These are phyloP conservation scores for Candida insectorum DNA, from an alignment of 805 yeast species.

Conservation along the genomic window DNA sequence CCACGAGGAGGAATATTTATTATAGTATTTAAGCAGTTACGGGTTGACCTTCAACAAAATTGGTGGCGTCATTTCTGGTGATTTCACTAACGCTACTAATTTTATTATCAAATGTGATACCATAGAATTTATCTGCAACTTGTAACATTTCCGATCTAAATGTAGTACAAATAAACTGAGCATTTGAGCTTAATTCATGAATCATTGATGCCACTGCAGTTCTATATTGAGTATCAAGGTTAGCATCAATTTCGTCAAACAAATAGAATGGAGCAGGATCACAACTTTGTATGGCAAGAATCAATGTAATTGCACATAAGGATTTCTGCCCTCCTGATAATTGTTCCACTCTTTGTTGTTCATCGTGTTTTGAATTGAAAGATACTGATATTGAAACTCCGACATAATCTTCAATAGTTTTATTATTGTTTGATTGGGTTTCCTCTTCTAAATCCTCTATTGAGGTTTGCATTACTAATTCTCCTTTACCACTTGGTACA, in stretches of 20 bases:
- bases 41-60: slow-evolving; percentile 73
- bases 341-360: slow-evolving; percentile 84
- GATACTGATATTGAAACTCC: slow-evolving; percentile 89
- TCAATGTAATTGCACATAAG: slow-evolving; percentile 90
- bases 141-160: slow-evolving; percentile 90
- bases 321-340: slow-evolving; percentile 97
- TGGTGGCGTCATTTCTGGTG: slow-evolving; percentile 66
- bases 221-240: slow-evolving; percentile 88
- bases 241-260: slow-evolving; percentile 96
- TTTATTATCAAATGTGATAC: slow-evolving; percentile 80
- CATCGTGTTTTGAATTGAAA: slow-evolving; percentile 81
- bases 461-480: slow-evolving; percentile 54
- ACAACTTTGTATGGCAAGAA: slow-evolving; percentile 88
- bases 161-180: slow-evolving; percentile 95
- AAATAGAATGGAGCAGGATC: slow-evolving; percentile 97
- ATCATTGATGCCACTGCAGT: slow-evolving; percentile 80
- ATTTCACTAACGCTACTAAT: slow-evolving; percentile 77
- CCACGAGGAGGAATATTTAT: too few species aligned
- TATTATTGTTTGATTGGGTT: slow-evolving; percentile 1
- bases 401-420: slow-evolving; percentile 52
- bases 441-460: slow-evolving; percentile 10
- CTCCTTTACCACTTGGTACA: slow-evolving; percentile 82
- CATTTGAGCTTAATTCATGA: slow-evolving; percentile 56
- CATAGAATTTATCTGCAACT: slow-evolving; percentile 82
- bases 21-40: not conserved